These are phyloP conservation scores for Penicillium hesseltinei DNA, from an alignment of 2,329 filamentous ascomycete species.

Conservation along the genomic window DNA sequence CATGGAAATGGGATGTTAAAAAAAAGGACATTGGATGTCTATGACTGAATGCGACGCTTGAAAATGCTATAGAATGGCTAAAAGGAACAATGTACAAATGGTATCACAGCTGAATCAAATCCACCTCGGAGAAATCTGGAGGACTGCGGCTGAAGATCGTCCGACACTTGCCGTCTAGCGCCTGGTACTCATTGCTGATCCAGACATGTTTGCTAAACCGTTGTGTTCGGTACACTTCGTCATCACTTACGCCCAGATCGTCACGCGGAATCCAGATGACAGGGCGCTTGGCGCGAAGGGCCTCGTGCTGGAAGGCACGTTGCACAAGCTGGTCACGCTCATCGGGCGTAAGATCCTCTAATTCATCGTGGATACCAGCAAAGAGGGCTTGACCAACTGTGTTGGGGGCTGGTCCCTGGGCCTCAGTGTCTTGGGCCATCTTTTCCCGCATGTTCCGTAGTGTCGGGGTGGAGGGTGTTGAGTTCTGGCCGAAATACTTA, in stretches of 20 bases:
- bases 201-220: conserved; percentile 76
- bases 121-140: conserved; percentile 84
- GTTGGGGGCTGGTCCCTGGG: conserved; percentile 57
- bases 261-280: conserved; percentile 94
- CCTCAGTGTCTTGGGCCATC: conserved; percentile 61
- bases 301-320: conserved; percentile 87
- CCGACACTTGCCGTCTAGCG: conserved; percentile 76
- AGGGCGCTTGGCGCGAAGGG: conserved; percentile 77
- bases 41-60: conserved; percentile 23
- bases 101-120: conserved; percentile 72
- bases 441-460: conserved; percentile 37
- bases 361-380: conserved; percentile 82
- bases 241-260: conserved; percentile 83
- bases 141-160: conserved; percentile 83
- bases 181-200: conserved; percentile 92
- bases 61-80: conserved; percentile 22
- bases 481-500: conserved; percentile 39
- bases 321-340: conserved; percentile 82
- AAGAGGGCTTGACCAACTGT: conserved; percentile 77
- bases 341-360: conserved; percentile 88
- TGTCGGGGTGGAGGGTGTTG: conserved; percentile 33
- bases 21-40: conserved; percentile 15
- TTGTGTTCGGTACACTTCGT: conserved; percentile 79
- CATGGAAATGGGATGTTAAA: background rate
- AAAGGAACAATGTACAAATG: conserved; percentile 15